Percentiles rank a stretch among this genome's conserved stretches.
Conservation (phyloP, 2,329 filamentous ascomycete species). For the Phyllosticta citribraziliensis region DNA sequence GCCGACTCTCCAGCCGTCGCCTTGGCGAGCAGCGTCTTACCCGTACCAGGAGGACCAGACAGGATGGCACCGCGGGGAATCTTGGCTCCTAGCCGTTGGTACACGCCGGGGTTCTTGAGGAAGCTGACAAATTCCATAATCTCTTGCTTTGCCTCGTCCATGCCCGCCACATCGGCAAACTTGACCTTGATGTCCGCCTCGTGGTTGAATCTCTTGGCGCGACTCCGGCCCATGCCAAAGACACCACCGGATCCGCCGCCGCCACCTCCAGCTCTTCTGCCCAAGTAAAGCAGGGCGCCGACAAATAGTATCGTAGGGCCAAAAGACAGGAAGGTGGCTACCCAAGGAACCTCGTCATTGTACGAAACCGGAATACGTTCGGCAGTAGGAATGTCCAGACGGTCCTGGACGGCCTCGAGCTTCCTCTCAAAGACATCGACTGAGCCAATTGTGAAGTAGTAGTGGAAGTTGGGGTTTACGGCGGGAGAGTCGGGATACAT, state of each 20-base stretch:
- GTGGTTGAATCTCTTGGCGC: conserved; percentile 95
- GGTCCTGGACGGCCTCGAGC: conserved; percentile 77
- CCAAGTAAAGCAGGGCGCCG: conserved; percentile 70
- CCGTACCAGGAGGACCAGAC: conserved; percentile 93
- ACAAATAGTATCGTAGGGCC: conserved; percentile 82
- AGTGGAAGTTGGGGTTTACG: conserved; percentile 60
- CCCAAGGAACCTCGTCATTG: conserved; percentile 61
- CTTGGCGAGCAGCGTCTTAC: conserved; percentile 95
- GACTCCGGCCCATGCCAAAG: conserved; percentile 92
- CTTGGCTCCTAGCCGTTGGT: conserved; percentile 90
- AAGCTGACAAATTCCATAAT: conserved; percentile 99
- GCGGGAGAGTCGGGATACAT: conserved; percentile 70
- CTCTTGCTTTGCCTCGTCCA: conserved; percentile 96
- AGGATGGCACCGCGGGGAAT: conserved; percentile 95
- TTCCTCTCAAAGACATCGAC: conserved; percentile 85
- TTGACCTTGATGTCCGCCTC: conserved; percentile 95
- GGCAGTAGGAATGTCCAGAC: conserved; percentile 73
- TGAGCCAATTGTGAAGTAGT: conserved; percentile 93
- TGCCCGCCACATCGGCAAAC: conserved; percentile 90
- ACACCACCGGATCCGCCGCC: conserved; percentile 60
- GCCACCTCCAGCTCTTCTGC: conserved; percentile 60
- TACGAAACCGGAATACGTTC: conserved; percentile 93
- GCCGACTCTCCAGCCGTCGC: conserved; percentile 94
- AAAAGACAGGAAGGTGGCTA: conserved; percentile 67
- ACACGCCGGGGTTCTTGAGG: conserved; percentile 83